phyloP scores from a whole-genome alignment of 2,329 filamentous ascomycete genomes.

The Diaporthe citrichinensis region DNA sequence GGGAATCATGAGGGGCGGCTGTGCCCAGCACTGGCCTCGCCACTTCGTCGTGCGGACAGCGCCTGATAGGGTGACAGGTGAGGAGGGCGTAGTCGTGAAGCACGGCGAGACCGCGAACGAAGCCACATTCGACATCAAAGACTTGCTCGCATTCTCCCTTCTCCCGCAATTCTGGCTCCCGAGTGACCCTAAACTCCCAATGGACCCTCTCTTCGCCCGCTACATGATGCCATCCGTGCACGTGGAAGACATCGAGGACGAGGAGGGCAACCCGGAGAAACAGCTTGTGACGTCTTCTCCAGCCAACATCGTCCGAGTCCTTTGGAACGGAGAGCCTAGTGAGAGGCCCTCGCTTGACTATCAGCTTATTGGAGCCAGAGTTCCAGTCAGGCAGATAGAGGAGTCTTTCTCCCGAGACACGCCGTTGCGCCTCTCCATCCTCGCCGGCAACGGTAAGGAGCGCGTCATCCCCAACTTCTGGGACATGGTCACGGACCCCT shows the following conservation, averaged over 20 bases:
- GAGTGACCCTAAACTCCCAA: background rate
- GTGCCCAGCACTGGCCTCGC: background rate
- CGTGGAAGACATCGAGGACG: background rate
- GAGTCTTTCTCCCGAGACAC: background rate
- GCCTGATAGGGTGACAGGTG: background rate
- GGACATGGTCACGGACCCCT: background rate
- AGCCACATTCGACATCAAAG: background rate
- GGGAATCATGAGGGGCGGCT: background rate
- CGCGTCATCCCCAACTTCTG: background rate
- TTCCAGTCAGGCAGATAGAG: background rate
- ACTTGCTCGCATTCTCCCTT: background rate
- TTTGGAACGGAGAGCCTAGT: background rate
- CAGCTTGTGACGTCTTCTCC: background rate
- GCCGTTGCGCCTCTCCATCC: background rate
- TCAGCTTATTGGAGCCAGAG: background rate
- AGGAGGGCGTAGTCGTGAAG: background rate
- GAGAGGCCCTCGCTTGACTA: background rate
- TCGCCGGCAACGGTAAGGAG: constrained; percentile 9
- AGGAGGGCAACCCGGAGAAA: background rate
- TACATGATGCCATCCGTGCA: background rate
- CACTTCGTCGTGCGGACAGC: background rate
- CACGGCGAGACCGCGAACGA: background rate
- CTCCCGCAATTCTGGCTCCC: background rate
- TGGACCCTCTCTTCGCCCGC: background rate
- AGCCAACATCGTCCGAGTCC: background rate